phyloP scores from a whole-genome alignment of 352 stramenopile species.

The Pythium pyrilobum region DNA sequence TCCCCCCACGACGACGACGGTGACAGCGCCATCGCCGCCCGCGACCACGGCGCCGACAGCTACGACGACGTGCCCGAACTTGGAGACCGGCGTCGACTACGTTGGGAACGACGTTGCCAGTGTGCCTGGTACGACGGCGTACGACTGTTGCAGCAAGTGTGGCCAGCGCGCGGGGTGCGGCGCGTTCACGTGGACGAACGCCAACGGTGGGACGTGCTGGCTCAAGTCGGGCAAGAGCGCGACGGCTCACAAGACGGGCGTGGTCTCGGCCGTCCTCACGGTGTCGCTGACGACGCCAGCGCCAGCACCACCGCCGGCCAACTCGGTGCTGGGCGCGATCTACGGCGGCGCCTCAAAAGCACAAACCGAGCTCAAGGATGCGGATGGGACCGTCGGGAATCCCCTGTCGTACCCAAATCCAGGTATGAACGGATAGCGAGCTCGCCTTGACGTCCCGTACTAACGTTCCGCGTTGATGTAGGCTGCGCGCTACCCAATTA shows the following conservation, averaged over 20 bases:
- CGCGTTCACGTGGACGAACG: constrained; percentile 36
- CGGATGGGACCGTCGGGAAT: constrained; percentile 58
- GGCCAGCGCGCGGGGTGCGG: constrained; percentile 1
- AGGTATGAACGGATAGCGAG: too few species aligned
- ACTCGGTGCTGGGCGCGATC: constrained; percentile 1
- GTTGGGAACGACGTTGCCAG: constrained; percentile 9
- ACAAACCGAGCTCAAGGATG: constrained; percentile 24
- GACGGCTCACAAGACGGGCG: not conserved
- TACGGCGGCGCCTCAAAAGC: not conserved
- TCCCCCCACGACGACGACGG: not conserved
- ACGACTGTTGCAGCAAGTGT: constrained; percentile 19
- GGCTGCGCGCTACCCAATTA: constrained; percentile 63
- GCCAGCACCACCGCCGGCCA: constrained; percentile 1
- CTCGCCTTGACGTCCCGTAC: not conserved
- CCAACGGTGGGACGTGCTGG: constrained; percentile 49
- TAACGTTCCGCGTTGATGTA: not conserved
- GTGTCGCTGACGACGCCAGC: constrained; percentile 1
- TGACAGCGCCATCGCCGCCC: not conserved
- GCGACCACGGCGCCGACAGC: constrained; percentile 10
- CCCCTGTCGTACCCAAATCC: constrained; percentile 44
- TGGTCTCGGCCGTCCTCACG: constrained; percentile 5
- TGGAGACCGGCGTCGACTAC: constrained; percentile 3
- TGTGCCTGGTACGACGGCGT: not conserved
- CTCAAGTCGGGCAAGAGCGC: constrained; percentile 28
- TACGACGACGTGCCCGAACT: constrained; percentile 11